Evolutionary conservation across 495 filamentous ascomycete species (phyloP).

Genomic region (Penicillium diatomitis): DNA sequence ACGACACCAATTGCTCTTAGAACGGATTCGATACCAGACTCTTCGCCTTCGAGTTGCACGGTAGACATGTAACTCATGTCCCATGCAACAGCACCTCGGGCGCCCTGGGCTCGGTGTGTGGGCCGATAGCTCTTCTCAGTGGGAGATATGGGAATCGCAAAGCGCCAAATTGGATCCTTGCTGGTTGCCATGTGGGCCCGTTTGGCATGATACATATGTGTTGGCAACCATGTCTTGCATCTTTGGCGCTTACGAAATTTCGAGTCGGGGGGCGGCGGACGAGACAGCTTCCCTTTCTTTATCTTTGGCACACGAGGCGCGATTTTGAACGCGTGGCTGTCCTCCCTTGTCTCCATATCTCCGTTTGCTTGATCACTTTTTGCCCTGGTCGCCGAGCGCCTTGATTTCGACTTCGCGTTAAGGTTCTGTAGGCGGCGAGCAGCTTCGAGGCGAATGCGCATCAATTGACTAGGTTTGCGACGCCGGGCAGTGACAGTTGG

Average conservation of each 20-base stretch:
- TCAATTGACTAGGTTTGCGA: constrained; percentile 58
- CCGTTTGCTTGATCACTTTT: constrained; percentile 24
- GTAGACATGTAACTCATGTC: constrained; percentile 95
- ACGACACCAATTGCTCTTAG: constrained; percentile 51
- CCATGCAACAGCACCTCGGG: constrained; percentile 67
- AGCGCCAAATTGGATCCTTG: constrained; percentile 76
- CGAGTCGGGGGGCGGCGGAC: constrained; percentile 52
- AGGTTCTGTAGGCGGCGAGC: constrained; percentile 63
- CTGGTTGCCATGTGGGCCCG: constrained; percentile 77
- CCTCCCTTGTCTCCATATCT: constrained; percentile 22
- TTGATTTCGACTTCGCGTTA: constrained; percentile 46
- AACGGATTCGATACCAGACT: constrained; percentile 51
- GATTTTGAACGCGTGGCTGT: constrained; percentile 28
- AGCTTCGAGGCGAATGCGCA: constrained; percentile 73
- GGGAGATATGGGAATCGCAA: constrained; percentile 72
- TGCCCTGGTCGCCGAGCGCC: constrained; percentile 27
- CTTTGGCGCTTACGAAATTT: constrained; percentile 80
- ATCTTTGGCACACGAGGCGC: constrained; percentile 55
- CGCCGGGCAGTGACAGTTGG: constrained; percentile 66
- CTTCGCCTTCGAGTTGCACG: constrained; percentile 63
- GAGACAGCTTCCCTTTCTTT: constrained; percentile 59
- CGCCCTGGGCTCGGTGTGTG: constrained; percentile 71
- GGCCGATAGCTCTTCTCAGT: constrained; percentile 83
- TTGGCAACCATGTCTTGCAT: constrained; percentile 89
- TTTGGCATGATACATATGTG: constrained; percentile 90